A percentile compares a stretch with the other conserved stretches of the same genome.
These are phyloP conservation scores for Cenchrus purpureus DNA, from an alignment of 176 grass and related monocot genomes.

Conservation along the genomic window DNA sequence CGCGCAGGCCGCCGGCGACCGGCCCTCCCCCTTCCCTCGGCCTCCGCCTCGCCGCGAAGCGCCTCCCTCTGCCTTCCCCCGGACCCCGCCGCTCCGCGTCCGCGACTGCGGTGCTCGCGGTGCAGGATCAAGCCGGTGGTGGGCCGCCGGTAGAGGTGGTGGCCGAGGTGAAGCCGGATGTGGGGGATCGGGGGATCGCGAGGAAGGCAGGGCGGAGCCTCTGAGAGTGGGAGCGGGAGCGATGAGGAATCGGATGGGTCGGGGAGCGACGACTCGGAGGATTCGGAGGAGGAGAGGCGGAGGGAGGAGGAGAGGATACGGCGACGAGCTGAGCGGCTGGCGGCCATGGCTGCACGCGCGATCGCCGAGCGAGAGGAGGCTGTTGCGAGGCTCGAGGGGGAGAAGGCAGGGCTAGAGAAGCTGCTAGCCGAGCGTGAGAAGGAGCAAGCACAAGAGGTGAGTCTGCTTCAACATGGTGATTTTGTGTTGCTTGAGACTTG, in stretches of 20 bases:
- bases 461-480: not conserved
- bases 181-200: not conserved
- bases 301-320: conserved; percentile 81
- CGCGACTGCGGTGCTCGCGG: conserved; percentile 27
- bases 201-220: conserved; percentile 3
- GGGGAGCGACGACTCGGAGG: conserved; percentile 67
- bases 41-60: conserved; percentile 45
- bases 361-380: conserved; percentile 78
- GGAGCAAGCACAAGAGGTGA: conserved; percentile 86
- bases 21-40: conserved; percentile 58
- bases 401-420: conserved; percentile 76
- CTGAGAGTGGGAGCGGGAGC: conserved; percentile 49
- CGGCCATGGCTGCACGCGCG: conserved; percentile 62
- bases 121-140: conserved; percentile 37
- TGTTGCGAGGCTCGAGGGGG: conserved; percentile 67
- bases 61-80: not conserved
- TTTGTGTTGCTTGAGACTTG: not conserved
- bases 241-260: conserved; percentile 51
- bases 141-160: not conserved
- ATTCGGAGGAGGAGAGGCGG: conserved; percentile 77
- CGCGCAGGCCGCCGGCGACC: conserved; percentile 33
- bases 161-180: conserved; percentile 20
- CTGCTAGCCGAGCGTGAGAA: conserved; percentile 86
- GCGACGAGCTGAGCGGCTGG: conserved; percentile 57
- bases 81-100: conserved; percentile 53